Percentiles rank a stretch among this genome's conserved stretches.
These are phyloP conservation scores for Wickerhamomyces rabaulensis DNA, from an alignment of 805 yeast genomes.

Conservation along the genomic window DNA sequence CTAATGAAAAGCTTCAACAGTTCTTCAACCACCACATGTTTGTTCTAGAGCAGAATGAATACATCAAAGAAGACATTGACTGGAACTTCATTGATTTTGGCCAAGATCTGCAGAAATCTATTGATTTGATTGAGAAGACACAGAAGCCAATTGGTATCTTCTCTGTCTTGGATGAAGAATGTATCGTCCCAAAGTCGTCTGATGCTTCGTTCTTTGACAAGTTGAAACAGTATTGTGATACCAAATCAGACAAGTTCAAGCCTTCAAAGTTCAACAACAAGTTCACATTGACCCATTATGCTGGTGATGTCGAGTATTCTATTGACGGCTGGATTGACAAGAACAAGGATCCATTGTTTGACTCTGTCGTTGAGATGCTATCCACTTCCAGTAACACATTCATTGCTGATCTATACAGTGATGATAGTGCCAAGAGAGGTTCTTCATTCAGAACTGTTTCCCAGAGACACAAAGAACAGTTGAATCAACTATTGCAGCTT, in stretches of 20 bases:
- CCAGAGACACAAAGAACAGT: constrained; percentile 83
- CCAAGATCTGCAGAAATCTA: constrained; percentile 88
- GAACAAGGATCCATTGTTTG: constrained; percentile 89
- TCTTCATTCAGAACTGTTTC: constrained; percentile 73
- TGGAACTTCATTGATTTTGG: constrained; percentile 98
- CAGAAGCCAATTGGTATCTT: constrained; percentile 71
- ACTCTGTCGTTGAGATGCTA: constrained; percentile 59
- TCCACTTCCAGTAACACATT: constrained; percentile 52
- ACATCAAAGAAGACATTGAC: constrained; percentile 85
- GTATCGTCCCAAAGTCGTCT: constrained; percentile 86
- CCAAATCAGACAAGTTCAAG: constrained; percentile 50
- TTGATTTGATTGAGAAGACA: constrained; percentile 83
- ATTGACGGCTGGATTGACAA: constrained; percentile 92
- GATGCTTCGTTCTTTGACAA: constrained; percentile 82
- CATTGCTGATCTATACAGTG: constrained; percentile 48
- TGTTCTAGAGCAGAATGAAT: constrained; percentile 95
- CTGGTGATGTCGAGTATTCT: constrained; percentile 92
- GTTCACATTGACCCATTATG: constrained; percentile 85
- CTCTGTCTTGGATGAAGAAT: constrained; percentile 88
- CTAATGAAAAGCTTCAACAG: constrained; percentile 95
- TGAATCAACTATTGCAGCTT: constrained; percentile 64
- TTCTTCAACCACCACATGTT: constrained; percentile 97
- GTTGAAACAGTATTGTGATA: constrained; percentile 59
- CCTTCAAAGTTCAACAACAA: constrained; percentile 74
- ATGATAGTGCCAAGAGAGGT: constrained; percentile 28